Base-by-base conservation (phyloP, 2,329 filamentous ascomycete genomes). In the Didymellaceae sp. region DNA sequence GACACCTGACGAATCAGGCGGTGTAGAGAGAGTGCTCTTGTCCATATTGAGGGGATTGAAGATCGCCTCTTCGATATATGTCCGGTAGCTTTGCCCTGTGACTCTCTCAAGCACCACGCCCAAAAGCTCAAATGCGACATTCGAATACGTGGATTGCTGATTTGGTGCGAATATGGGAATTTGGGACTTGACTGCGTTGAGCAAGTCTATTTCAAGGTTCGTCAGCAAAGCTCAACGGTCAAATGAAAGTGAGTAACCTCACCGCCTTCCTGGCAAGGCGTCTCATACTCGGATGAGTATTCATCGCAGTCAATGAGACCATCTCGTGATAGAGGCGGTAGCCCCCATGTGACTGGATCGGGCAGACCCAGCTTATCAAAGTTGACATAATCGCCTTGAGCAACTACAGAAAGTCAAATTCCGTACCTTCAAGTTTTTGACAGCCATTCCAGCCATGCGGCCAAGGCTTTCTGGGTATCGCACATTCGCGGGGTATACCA, bases 111-210 rank as follows among this genome's bases (percentile, higher is more conserved):
- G 58, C 0, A 67, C 74, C 6, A 77, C 62, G 1, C 75, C 75
- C 1, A 78, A 67, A 6, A 78, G 48, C 28, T 74, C 71, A 43
- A 72, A 78, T 10, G 68, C 71, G 13, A 74, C 39, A 35, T 78
- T 77, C 4, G 71, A 73, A 53, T 78, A 78, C 0, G 74, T 74
- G 2, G 72, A 74, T 57, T 71, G 63, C 45, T 75, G 73, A 40
- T 76, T 76, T 0, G 75, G 74, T 1, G 74, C 74, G 43, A 77
- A 77, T 13, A 76, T 30, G 1, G 75, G 75, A 6, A 59, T 46
- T 34, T 62, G 56, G 13, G 57, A 43, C 26, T 66, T 71, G 37
- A 76, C 35, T 4, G 58, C 51, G 3, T 65, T 20, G 7, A 76
- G 54, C 9, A 77, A 53, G 28, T 77, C 73, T 63, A 33, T 14